phyloP scores from a whole-genome alignment of 352 stramenopile species.

The Discostella stelligera region DNA sequence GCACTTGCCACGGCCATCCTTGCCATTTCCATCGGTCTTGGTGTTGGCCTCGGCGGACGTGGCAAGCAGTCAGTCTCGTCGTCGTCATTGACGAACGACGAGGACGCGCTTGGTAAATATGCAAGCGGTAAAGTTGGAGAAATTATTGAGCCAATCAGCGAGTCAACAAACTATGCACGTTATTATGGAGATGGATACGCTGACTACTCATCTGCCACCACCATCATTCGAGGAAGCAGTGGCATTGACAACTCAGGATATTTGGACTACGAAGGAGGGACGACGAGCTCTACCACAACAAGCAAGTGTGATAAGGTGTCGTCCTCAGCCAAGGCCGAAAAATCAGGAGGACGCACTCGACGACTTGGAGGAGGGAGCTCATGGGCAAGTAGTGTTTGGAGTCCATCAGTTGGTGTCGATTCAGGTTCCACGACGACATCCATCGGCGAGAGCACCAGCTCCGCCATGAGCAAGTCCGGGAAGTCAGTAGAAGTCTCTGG shows the following conservation, averaged over 20 bases:
- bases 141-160: not conserved
- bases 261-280: not conserved
- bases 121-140: conserved; percentile 1
- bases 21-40: conserved; percentile 1
- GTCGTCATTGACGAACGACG: not conserved
- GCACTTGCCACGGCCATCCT: not conserved
- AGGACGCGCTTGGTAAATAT: not conserved
- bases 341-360: not conserved
- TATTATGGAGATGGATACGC: not conserved
- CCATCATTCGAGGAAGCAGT: not conserved
- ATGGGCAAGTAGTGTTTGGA: conserved; percentile 1
- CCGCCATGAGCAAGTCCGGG: not conserved
- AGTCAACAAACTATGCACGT: not conserved
- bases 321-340: not conserved
- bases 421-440: not conserved
- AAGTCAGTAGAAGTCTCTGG: not conserved
- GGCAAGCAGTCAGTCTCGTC: not conserved
- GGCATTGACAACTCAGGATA: not conserved
- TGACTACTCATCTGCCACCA: not conserved
- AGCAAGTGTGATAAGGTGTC: conserved; percentile 7
- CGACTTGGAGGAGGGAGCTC: conserved; percentile 1
- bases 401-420: not conserved
- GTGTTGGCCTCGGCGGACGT: not conserved
- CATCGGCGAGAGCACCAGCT: not conserved
- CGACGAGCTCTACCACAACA: not conserved